Percentiles rank a stretch among this genome's conserved stretches.
These are phyloP conservation scores for Alternaria atra DNA, from an alignment of 2,329 filamentous ascomycete genomes.

Conservation along the genomic window DNA sequence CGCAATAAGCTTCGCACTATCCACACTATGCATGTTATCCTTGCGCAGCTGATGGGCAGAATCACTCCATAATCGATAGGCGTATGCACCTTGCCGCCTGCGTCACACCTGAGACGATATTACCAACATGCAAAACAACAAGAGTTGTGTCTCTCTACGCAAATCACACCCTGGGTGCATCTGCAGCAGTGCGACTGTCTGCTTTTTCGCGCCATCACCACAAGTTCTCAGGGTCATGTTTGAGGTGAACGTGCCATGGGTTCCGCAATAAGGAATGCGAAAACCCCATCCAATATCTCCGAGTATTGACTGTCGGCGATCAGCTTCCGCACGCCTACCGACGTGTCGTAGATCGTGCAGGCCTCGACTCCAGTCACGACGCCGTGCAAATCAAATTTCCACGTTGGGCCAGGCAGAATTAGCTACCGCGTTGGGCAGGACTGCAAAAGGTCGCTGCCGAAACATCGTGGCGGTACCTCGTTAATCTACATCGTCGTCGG, in stretches of 20 bases:
- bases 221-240: neutral
- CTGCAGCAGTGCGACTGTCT: neutral
- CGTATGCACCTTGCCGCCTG: constrained; percentile 14
- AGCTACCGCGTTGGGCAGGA: constrained; percentile 5
- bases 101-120: constrained; percentile 17
- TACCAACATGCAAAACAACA: constrained; percentile 7
- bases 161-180: neutral
- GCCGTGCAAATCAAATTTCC: constrained; percentile 10
- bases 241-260: constrained; percentile 9
- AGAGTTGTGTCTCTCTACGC: neutral
- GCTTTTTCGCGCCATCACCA: constrained; percentile 3
- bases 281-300: constrained; percentile 6
- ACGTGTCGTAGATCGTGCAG: constrained; percentile 15
- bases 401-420: constrained; percentile 2
- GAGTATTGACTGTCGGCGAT: constrained; percentile 8
- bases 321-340: constrained; percentile 1
- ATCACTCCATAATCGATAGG: neutral
- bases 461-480: neutral
- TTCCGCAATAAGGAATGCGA: constrained; percentile 7
- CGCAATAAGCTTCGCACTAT: constrained; percentile 8
- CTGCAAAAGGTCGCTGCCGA: neutral
- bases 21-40: neutral
- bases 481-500: neutral
- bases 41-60: neutral
- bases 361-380: constrained; percentile 10